Conservation (phyloP, 116 monocot species). For the Cymodocea nodosa region DNA sequence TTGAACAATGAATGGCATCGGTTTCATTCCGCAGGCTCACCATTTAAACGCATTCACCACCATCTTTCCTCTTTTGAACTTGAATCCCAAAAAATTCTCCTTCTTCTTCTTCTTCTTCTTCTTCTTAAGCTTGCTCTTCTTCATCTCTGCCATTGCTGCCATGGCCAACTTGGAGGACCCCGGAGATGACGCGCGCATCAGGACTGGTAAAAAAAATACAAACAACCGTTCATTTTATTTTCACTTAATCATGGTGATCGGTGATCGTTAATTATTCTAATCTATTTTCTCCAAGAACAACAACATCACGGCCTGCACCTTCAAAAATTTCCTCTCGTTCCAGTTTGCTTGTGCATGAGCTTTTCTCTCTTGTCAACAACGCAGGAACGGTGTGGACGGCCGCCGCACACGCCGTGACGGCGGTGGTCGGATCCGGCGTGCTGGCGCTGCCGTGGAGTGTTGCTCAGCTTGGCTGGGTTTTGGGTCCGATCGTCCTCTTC, state of each 20-base stretch:
- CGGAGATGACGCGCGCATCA: conserved; percentile 5
- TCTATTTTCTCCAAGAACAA: too few relatives aligned
- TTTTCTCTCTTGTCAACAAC: neutral
- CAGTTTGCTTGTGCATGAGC: too few relatives aligned
- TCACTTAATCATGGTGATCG: neutral
- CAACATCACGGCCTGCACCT: too few relatives aligned
- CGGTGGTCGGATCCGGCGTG: conserved; percentile 44
- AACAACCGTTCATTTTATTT: neutral
- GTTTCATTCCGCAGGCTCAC: neutral
- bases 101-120: neutral
- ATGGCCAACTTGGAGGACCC: neutral
- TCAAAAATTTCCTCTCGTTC: too few relatives aligned
- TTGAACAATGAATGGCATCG: neutral
- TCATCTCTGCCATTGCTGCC: neutral
- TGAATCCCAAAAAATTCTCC: neutral
- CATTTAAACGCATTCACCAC: neutral
- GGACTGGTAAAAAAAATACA: neutral
- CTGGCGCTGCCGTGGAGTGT: conserved; percentile 53
- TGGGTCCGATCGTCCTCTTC: conserved; percentile 25
- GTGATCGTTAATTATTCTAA: too few relatives aligned
- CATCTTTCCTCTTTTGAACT: neutral
- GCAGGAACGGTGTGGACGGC: conserved; percentile 57
- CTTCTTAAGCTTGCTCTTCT: neutral
- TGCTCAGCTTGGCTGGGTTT: conserved; percentile 48
- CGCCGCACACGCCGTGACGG: conserved; percentile 38